Evolutionary conservation across 139 green algal species (phyloP).

Genomic region (Asterochloris erici): DNA sequence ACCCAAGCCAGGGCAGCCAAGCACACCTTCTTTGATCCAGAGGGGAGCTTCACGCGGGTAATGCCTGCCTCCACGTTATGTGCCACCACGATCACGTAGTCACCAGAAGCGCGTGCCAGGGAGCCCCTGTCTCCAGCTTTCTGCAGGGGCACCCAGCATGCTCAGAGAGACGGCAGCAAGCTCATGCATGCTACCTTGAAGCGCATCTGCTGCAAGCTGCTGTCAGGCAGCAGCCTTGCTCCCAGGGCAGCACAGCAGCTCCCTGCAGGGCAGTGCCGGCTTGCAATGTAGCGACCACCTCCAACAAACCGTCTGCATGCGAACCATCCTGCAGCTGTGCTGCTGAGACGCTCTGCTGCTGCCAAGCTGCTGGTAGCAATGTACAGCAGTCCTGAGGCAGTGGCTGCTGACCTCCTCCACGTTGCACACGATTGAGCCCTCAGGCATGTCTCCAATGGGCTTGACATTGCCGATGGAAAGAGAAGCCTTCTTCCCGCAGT

Average conservation of each 20-base stretch:
- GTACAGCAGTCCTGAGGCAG: background rate
- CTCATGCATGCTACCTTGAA: background rate
- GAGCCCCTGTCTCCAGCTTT: constrained; percentile 90
- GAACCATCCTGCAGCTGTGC: background rate
- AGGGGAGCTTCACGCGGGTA: constrained; percentile 98
- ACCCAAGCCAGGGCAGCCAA: background rate
- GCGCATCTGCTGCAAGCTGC: too few relatives aligned
- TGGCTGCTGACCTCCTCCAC: constrained; percentile 78
- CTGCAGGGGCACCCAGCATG: constrained; percentile 25
- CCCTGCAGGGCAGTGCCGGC: background rate
- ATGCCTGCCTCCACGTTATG: constrained; percentile 97
- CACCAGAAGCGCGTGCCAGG: constrained; percentile 89
- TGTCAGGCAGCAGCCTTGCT: too few relatives aligned
- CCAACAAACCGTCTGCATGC: background rate
- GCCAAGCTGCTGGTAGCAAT: background rate
- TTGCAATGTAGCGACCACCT: background rate
- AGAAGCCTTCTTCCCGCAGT: constrained; percentile 94
- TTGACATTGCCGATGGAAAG: constrained; percentile 97
- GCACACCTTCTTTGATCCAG: constrained; percentile 93
- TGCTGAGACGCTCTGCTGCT: background rate
- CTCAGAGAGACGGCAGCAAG: background rate
- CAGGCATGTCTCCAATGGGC: constrained; percentile 94
- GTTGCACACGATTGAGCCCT: constrained; percentile 99
- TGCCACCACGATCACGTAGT: constrained; percentile 97
- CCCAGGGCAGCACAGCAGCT: background rate